A percentile compares a stretch with the other conserved stretches of the same genome.
Evolutionary conservation across 805 yeast species (phyloP).

Genomic region (Soucietia sequanensis): DNA sequence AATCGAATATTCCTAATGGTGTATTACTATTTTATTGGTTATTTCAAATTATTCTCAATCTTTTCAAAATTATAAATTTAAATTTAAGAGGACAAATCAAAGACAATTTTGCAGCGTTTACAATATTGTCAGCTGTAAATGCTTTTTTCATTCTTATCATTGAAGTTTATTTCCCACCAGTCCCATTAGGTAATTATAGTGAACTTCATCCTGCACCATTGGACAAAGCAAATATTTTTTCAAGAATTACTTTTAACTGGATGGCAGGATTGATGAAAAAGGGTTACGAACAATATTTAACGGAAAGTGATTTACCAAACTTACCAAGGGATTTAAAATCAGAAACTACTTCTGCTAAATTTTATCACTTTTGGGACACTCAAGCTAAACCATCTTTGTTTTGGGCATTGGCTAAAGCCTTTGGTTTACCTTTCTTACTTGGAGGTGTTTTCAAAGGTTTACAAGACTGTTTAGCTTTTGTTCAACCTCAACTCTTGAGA

Average conservation of each 20-base stretch:
- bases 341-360: slow-evolving; percentile 43
- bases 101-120: slow-evolving; percentile 19
- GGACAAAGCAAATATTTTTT: slow-evolving; percentile 67
- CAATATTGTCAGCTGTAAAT: slow-evolving; percentile 35
- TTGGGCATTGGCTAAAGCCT: slow-evolving; percentile 63
- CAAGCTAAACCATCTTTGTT: slow-evolving; percentile 56
- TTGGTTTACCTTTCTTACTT: slow-evolving; percentile 66
- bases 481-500: slow-evolving; percentile 32
- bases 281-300: slow-evolving; percentile 63
- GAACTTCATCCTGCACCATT: slow-evolving; percentile 35
- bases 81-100: slow-evolving; percentile 31
- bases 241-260: slow-evolving; percentile 83
- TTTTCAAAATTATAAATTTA: slow-evolving; percentile 43
- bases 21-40: slow-evolving; percentile 76
- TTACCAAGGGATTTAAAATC: slow-evolving; percentile 71
- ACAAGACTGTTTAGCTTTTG: slow-evolving; percentile 70
- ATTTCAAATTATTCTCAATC: slow-evolving; percentile 47
- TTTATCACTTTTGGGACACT: slow-evolving; percentile 59
- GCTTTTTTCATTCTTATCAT: slow-evolving; percentile 40
- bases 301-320: slow-evolving; percentile 69
- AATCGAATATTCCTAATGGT: slow-evolving; percentile 64
- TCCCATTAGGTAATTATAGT: slow-evolving; percentile 23
- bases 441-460: slow-evolving; percentile 72
- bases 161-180: slow-evolving; percentile 42
- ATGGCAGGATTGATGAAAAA: slow-evolving; percentile 80